These are phyloP conservation scores for Fraxinus xanthoxyloides DNA, from an alignment of 305 asterid genomes.

Conservation along the genomic window DNA sequence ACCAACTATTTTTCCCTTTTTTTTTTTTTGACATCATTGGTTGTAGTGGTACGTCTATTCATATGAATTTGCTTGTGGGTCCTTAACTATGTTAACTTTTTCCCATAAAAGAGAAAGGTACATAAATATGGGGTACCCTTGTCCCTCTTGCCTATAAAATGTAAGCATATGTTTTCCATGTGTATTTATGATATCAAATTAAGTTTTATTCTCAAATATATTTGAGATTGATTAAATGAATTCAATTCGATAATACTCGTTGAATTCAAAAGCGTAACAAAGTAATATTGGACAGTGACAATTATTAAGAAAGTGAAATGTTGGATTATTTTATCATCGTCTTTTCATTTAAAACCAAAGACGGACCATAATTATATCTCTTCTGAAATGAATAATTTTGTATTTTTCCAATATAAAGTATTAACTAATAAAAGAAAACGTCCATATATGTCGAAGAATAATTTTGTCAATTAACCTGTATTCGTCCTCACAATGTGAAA, in stretches of 20 bases:
- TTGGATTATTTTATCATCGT: neutral
- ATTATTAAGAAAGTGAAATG: neutral
- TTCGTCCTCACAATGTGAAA: neutral
- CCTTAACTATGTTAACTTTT: neutral
- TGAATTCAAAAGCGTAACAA: neutral
- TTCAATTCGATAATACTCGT: too few species aligned
- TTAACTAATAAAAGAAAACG: neutral
- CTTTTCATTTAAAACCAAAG: neutral
- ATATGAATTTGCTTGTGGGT: constrained; percentile 16
- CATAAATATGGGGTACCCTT: neutral
- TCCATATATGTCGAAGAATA: neutral
- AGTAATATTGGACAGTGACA: neutral
- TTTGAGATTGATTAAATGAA: too few species aligned
- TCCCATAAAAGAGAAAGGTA: neutral
- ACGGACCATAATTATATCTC: neutral
- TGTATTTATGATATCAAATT: too few species aligned
- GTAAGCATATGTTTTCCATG: too few species aligned
- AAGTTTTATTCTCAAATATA: neutral
- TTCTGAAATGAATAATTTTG: neutral
- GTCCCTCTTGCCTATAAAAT: neutral
- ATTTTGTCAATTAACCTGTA: neutral
- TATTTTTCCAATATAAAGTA: neutral
- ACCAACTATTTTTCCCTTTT: neutral
- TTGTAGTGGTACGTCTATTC: constrained; percentile 13
- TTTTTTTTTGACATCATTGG: neutral